Percentiles rank a stretch among this genome's conserved stretches.
Conservation (phyloP, 805 yeast genomes). For the Ogataea allantospora region DNA sequence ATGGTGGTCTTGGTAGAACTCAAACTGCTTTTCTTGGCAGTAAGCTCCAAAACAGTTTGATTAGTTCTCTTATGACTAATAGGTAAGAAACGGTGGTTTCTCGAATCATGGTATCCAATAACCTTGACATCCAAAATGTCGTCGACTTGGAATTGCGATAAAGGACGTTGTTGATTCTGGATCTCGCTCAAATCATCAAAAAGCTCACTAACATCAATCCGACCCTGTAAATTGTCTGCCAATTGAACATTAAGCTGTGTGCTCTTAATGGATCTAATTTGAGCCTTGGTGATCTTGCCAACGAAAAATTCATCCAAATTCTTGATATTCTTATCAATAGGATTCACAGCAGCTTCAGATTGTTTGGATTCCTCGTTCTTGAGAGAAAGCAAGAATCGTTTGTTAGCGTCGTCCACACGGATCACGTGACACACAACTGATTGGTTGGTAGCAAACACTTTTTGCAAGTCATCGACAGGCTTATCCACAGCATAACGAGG, state of each 20-base stretch:
- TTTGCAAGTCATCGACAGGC: constrained; percentile 50
- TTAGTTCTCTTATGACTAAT: constrained; percentile 57
- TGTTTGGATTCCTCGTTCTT: constrained; percentile 32
- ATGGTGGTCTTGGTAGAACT: constrained; percentile 17
- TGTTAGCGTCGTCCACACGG: constrained; percentile 63
- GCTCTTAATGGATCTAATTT: constrained; percentile 59
- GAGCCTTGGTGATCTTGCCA: constrained; percentile 62
- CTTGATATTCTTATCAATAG: constrained; percentile 56
- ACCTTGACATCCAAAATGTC: constrained; percentile 59
- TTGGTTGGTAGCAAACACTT: constrained; percentile 61
- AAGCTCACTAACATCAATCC: constrained; percentile 73
- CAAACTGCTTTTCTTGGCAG: constrained; percentile 47
- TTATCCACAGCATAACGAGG: constrained; percentile 66
- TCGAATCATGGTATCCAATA: constrained; percentile 74
- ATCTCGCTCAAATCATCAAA: constrained; percentile 56
- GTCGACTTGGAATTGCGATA: constrained; percentile 57
- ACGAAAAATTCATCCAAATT: constrained; percentile 49
- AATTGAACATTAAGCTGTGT: constrained; percentile 73
- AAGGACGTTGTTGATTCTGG: constrained; percentile 55
- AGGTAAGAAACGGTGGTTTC: constrained; percentile 66
- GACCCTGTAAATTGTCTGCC: constrained; percentile 77
- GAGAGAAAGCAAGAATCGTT: constrained; percentile 68
- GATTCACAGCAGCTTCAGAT: constrained; percentile 44
- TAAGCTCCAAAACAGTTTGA: constrained; percentile 61
- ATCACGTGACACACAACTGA: constrained; percentile 68